Evolutionary conservation across 2,329 filamentous ascomycete genomes (phyloP), one percentile per base, ranked within the genome.

Genomic region (Fusarium sp.): DNA sequence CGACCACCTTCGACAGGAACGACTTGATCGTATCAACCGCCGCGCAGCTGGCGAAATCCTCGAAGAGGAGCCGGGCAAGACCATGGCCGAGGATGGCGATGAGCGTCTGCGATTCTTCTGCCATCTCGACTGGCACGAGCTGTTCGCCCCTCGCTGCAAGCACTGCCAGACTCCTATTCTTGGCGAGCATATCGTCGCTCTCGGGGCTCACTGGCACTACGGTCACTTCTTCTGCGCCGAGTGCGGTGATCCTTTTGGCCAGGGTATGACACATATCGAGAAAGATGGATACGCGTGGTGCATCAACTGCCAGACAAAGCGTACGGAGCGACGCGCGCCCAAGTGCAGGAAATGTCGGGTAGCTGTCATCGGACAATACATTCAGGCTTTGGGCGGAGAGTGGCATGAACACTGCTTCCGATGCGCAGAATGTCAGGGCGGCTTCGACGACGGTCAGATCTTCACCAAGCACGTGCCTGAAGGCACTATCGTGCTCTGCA

Each of bases 161-260:
- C 94, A 92, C 78, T 99, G 96, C 86, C 94, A 92, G 78, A 99
- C 96, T 9, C 95, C 96, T 5, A 99, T 99, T 74, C 90, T 98
- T 71, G 94, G 94, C 41, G 94, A 98, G 79, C 93, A 98, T 71
- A 90, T 97, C 32, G 90, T 97, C 15, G 96, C 96, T 2, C 93
- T 97, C 57, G 96, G 96, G 2, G 88, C 90, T n/a, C 94, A 97
- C 80, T 99, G 93, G 92, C 96, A 99, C 78, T 92, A 92, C 53
- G 96, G 96, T 0, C 96, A 99, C 81, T 99, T 99, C 82, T 99
- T 99, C 86, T 99, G 96, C 76, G 96, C 96, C 41, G 94, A 99
- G 83, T 99, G 96, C 77, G 96, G 96, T 71, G 95, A 99, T 81
- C 95, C 96, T 1, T 99, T 99, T 77, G 93, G 86, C 70, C 83